Evolutionary conservation across 73 alveolate genomes (phyloP).

Genomic region (Paramecium pentaurelia): DNA sequence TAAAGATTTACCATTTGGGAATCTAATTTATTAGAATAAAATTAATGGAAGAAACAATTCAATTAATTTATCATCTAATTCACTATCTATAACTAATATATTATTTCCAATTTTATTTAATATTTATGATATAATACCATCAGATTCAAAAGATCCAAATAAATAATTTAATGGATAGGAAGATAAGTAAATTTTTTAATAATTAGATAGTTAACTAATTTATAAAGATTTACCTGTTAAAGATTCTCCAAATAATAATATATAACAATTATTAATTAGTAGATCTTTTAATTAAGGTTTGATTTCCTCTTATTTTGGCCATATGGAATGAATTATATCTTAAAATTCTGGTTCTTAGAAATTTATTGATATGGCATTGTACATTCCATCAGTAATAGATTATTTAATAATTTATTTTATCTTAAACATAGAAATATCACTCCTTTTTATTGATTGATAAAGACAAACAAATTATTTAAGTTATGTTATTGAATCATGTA

Average conservation of each 20-base stretch:
- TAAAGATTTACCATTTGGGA: background rate
- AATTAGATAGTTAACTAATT: background rate
- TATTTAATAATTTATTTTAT: background rate
- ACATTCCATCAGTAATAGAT: background rate
- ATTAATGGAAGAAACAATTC: background rate
- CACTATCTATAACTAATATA: background rate
- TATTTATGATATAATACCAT: background rate
- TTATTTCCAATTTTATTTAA: background rate
- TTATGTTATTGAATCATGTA: background rate
- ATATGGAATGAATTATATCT: background rate
- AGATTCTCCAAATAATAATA: background rate
- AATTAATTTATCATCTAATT: background rate
- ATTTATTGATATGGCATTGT: background rate
- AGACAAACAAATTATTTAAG: background rate
- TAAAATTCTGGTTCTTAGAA: background rate
- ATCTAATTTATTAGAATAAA: background rate
- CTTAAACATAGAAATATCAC: background rate
- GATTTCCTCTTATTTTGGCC: background rate
- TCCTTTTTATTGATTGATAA: background rate
- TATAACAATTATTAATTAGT: background rate
- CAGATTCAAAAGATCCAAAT: background rate
- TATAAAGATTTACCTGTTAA: background rate
- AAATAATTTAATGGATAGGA: background rate
- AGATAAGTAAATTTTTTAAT: background rate
- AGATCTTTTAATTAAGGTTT: background rate